Evolutionary conservation across 228 moss, liverwort and hornwort species (phyloP).

Genomic region (Sphagnum magellanicum): DNA sequence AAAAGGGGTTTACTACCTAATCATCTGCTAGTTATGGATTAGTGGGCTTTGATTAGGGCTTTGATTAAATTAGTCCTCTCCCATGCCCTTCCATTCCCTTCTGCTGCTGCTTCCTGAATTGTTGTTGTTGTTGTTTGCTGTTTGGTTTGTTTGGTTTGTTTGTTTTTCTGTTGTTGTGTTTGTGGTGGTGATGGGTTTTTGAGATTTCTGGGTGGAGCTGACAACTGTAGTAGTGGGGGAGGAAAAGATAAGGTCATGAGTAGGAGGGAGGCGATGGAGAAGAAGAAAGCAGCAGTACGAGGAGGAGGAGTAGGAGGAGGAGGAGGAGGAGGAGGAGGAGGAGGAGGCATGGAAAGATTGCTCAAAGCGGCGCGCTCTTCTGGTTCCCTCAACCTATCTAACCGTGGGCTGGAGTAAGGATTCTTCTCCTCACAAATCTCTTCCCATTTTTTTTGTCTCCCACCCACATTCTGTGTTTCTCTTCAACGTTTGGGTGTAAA

Average conservation of each 20-base stretch:
- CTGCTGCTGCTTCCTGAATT: too few species aligned
- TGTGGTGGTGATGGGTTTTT: too few species aligned
- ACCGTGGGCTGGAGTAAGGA: conserved; percentile 59
- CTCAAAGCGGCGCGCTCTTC: conserved; percentile 80
- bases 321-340: conserved; percentile 17
- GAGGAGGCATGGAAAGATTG: conserved; percentile 64
- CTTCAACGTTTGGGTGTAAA: background rate
- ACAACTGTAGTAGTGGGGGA: too few species aligned
- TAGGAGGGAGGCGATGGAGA: background rate
- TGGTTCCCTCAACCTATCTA: conserved; percentile 85
- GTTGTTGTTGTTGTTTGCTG: too few species aligned
- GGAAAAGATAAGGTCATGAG: background rate
- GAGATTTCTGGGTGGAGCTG: too few species aligned
- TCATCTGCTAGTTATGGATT: too few species aligned
- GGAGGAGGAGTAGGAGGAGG: conserved; percentile 17
- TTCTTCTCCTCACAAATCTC: background rate
- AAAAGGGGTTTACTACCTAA: too few species aligned
- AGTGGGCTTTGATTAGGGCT: too few species aligned
- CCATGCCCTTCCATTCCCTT: too few species aligned
- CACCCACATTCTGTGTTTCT: background rate
- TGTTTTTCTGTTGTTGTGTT: too few species aligned
- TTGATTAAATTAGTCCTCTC: too few species aligned
- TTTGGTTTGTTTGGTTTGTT: too few species aligned
- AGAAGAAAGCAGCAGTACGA: background rate
- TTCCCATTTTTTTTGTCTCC: background rate